These are phyloP conservation scores for Diutina sp. DNA, from an alignment of 1,139 yeast species.

Conservation along the genomic window DNA sequence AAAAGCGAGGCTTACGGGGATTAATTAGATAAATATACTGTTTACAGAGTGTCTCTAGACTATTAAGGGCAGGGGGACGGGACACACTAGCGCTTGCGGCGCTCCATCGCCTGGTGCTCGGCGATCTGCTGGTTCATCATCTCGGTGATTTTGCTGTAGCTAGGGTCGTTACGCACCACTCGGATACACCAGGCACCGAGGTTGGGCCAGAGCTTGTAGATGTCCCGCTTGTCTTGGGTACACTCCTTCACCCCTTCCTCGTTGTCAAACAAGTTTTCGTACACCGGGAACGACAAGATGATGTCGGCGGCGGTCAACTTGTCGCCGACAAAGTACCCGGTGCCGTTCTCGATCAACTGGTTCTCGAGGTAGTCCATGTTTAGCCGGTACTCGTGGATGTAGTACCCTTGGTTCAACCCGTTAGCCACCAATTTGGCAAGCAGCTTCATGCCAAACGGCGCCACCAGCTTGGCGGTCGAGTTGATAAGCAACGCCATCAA, in stretches of 20 bases:
- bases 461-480: constrained; percentile 7
- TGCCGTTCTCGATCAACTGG: constrained; percentile 22
- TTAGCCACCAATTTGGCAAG: constrained; percentile 7
- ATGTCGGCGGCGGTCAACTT: constrained; percentile 50
- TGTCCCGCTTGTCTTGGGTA: constrained; percentile 19
- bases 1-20: background rate
- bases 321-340: constrained; percentile 43
- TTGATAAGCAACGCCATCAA: constrained; percentile 8
- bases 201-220: constrained; percentile 18
- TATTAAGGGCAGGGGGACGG: background rate
- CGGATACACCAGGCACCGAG: constrained; percentile 23
- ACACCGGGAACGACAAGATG: constrained; percentile 33
- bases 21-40: background rate
- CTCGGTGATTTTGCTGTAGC: background rate
- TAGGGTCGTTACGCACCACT: constrained; percentile 1
- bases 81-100: background rate
- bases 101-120: background rate
- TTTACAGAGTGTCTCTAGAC: background rate
- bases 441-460: constrained; percentile 7
- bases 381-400: constrained; percentile 7
- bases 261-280: constrained; percentile 29
- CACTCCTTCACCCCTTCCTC: constrained; percentile 22
- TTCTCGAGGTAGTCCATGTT: constrained; percentile 24
- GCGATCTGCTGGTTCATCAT: constrained; percentile 2
- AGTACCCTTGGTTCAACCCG: constrained; percentile 9